These are phyloP conservation scores for Dictyostelium capitatum DNA, from an alignment of 78 protist genomes.

Conservation along the genomic window DNA sequence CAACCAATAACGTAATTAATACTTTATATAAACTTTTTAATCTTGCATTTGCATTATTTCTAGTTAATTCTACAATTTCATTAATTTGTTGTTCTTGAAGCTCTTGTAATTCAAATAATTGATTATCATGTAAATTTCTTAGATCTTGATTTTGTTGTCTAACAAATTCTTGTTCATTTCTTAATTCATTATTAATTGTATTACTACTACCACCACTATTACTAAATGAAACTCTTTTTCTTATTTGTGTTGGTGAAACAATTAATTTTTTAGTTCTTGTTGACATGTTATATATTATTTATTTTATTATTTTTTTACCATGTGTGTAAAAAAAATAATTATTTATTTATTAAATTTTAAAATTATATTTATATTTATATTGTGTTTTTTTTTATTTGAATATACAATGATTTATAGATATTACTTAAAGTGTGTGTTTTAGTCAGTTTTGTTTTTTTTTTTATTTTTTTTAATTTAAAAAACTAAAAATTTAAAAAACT, in stretches of 20 bases:
- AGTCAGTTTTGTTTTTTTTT: too few species aligned
- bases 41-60: neutral
- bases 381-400: too few species aligned
- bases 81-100: conserved; percentile 19
- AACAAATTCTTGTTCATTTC: neutral
- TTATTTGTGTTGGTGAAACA: neutral
- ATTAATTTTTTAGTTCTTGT: conserved; percentile 12
- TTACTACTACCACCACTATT: neutral
- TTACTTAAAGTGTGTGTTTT: too few species aligned
- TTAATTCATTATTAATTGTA: neutral
- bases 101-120: conserved; percentile 12
- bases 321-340: neutral
- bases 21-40: neutral
- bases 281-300: neutral
- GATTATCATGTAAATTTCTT: neutral
- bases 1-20: neutral
- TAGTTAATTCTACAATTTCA: conserved; percentile 4
- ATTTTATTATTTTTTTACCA: neutral
- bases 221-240: neutral
- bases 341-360: neutral
- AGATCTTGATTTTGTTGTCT: conserved; percentile 1
- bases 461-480: too few species aligned
- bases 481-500: too few species aligned
- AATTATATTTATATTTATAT: too few species aligned
- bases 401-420: too few species aligned